Evolutionary conservation across 305 asterid genomes (phyloP).

Genomic region (Fraxinus angustifolia): DNA sequence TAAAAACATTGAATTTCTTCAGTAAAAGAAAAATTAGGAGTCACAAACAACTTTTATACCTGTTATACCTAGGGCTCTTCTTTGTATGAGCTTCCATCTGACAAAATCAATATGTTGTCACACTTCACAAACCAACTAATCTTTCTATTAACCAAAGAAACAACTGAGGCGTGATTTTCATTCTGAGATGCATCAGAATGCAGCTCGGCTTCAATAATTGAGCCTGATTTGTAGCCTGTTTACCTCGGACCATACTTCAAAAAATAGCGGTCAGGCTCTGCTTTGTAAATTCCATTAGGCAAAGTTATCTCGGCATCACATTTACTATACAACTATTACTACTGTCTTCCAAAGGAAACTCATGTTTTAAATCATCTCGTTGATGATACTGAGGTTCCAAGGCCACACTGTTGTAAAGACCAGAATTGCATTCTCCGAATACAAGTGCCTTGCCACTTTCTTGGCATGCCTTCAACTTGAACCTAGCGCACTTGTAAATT

Average conservation of each 20-base stretch:
- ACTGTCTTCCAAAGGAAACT: constrained; percentile 7
- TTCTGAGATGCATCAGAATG: constrained; percentile 19
- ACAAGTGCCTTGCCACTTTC: constrained; percentile 25
- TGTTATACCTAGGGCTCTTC: constrained; percentile 21
- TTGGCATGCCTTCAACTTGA: constrained; percentile 37
- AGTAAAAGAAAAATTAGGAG: neutral
- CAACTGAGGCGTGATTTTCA: constrained; percentile 23
- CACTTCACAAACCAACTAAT: constrained; percentile 17
- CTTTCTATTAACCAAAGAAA: constrained; percentile 23
- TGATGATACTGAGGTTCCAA: constrained; percentile 23
- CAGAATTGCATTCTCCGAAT: constrained; percentile 29
- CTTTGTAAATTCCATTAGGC: constrained; percentile 28
- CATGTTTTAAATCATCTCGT: constrained; percentile 25
- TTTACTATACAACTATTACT: constrained; percentile 17
- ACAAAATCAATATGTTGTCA: constrained; percentile 25
- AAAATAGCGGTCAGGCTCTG: constrained; percentile 32
- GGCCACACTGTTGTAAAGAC: constrained; percentile 22
- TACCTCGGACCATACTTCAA: constrained; percentile 49
- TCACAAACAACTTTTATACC: constrained; percentile 33
- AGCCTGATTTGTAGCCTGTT: constrained; percentile 25
- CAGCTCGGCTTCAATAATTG: constrained; percentile 14
- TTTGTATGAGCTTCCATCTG: constrained; percentile 22
- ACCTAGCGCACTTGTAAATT: constrained; percentile 44
- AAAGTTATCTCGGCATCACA: constrained; percentile 24
- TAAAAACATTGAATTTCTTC: neutral